Percentiles rank a stretch among this genome's conserved stretches.
Conservation (phyloP, 2,329 filamentous ascomycete species). For the Geoglossum cookeanum region DNA sequence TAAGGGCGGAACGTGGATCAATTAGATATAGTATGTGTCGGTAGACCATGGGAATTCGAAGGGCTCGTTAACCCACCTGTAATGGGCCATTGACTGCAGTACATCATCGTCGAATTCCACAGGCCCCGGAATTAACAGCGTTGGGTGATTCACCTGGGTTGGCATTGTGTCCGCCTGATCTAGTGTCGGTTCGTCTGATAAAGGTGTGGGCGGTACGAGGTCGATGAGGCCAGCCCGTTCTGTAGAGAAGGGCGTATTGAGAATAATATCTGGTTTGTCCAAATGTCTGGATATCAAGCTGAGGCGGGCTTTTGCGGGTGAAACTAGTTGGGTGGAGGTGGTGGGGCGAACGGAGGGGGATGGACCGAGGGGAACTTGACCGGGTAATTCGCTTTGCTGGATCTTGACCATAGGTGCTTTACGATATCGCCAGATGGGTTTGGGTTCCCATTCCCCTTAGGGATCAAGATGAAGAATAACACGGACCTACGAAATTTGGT, state of each 20-base stretch:
- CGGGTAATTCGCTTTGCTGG: background rate
- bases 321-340: slow-evolving; percentile 26
- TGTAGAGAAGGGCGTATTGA: slow-evolving; percentile 45
- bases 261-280: slow-evolving; percentile 33
- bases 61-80: slow-evolving; percentile 38
- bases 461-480: background rate
- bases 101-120: slow-evolving; percentile 98
- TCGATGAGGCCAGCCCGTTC: slow-evolving; percentile 23
- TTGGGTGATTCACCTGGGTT: slow-evolving; percentile 39
- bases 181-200: background rate
- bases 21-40: background rate
- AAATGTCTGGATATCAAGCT: slow-evolving; percentile 43
- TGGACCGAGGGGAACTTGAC: background rate
- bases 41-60: background rate
- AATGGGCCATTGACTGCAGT: slow-evolving; percentile 85
- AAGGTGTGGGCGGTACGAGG: background rate
- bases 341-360: slow-evolving; percentile 12
- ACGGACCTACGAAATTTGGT: background rate
- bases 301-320: slow-evolving; percentile 30
- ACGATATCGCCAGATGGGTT: background rate
- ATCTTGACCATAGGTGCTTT: background rate
- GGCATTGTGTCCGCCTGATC: slow-evolving; percentile 29
- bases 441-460: background rate
- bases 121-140: slow-evolving; percentile 87
- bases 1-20: background rate